These are phyloP conservation scores for Monascus purpureus DNA, from an alignment of 495 filamentous ascomycete genomes.

Conservation along the genomic window DNA sequence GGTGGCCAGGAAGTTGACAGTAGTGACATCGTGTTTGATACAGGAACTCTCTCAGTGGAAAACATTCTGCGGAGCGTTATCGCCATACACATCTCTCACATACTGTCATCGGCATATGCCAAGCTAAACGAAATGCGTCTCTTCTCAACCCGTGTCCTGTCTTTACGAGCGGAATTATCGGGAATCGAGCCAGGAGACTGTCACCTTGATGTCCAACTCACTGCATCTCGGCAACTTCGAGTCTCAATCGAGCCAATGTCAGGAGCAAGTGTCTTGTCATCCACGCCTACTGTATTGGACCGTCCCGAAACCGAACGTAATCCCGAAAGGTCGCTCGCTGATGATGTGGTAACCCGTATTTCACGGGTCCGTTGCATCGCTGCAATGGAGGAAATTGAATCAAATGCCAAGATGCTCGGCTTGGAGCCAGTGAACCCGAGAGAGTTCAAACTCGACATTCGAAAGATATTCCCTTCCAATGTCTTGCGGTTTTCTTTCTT, in stretches of 20 bases:
- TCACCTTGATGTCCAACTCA: constrained; percentile 52
- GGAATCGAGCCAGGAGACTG: constrained; percentile 50
- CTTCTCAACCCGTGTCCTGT: constrained; percentile 40
- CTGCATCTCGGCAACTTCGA: constrained; percentile 38
- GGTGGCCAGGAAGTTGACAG: constrained; percentile 59
- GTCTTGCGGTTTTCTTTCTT: constrained; percentile 49
- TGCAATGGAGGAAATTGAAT: constrained; percentile 49
- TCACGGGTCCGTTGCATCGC: constrained; percentile 42
- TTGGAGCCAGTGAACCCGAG: constrained; percentile 44
- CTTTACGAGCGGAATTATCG: constrained; percentile 39
- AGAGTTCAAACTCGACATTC: constrained; percentile 42
- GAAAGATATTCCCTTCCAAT: constrained; percentile 45
- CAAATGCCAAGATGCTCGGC: constrained; percentile 42
- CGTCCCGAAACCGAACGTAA: constrained; percentile 23
- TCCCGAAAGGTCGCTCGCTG: constrained; percentile 32
- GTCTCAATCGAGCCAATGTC: constrained; percentile 54
- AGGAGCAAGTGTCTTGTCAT: constrained; percentile 25
- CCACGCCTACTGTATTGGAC: constrained; percentile 31
- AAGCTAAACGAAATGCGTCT: constrained; percentile 41
- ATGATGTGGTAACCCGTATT: constrained; percentile 38
- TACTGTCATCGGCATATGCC: constrained; percentile 45
- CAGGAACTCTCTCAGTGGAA: constrained; percentile 55
- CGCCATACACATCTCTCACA: constrained; percentile 53
- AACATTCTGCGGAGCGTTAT: constrained; percentile 57
- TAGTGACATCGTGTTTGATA: constrained; percentile 48